Evolutionary conservation across 768 basidiomycete species (phyloP), one percentile per base, ranked within the genome.

Genomic region (Termitomyces sp.): DNA sequence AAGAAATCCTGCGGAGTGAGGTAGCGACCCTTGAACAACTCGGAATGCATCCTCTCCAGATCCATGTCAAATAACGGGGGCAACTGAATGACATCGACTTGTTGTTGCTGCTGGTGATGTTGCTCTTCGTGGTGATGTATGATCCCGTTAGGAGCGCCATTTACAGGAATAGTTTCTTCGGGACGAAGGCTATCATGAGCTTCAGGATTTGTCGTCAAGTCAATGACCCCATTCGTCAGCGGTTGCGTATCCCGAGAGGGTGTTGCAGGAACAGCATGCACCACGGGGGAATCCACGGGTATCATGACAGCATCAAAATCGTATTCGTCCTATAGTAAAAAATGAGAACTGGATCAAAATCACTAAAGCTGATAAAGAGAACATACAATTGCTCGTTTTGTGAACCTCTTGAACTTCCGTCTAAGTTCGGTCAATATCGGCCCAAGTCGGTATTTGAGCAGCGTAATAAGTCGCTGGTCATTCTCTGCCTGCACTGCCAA

Each of bases 381-480:
- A 76, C 86, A 67, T 63, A 94, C 94, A 59, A 76, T 77, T 42
- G 90, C 88, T 37, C 80, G 74, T 72, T 93, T 93, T 0, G 85
- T 88, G 66, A 97, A 95, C 62, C 89, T 79, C 77, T 94, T 93
- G 68, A 88, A 94, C 73, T 94, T 94, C 68, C 91, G 83, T 75
- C 92, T 94, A 63, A 99, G 74, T 67, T 98, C 94, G 2, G 81
- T 82, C 51, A 98, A 73, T 49, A 98, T 87, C 1, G 90, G 90
- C 2, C 91, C 90, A n/a, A 98, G 79, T n/a, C 92, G 83, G 65
- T 87, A 91, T 70, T 93, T 91, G 62, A 99, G 75, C 63, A 94
- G 70, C 44, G 93, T 91, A 51, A 92, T 78, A 27, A 86, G 76
- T 59, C 81, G 79, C 62, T 85, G 80, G 65, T 99, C 96, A 57